phyloP scores from a whole-genome alignment of 345 rosid genomes.

The Viola odorata region DNA sequence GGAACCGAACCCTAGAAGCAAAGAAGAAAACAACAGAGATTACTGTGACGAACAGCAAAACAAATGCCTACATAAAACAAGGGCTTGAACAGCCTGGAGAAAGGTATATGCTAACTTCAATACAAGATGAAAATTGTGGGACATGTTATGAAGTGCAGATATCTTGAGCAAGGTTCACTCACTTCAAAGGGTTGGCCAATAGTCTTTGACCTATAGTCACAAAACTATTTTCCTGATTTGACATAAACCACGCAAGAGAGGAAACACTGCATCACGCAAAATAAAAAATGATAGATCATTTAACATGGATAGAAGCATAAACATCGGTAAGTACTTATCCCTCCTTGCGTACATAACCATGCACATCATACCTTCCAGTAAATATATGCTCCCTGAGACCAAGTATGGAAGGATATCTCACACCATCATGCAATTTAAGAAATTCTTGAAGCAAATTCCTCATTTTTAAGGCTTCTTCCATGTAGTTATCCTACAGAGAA shows the following conservation, averaged over 20 bases:
- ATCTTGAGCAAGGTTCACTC: constrained; percentile 22
- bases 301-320: neutral
- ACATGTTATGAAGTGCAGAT: no score
- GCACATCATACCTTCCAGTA: constrained; percentile 77
- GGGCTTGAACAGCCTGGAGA: neutral
- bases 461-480: constrained; percentile 99
- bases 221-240: constrained; percentile 99
- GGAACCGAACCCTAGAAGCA: constrained; percentile 84
- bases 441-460: constrained; percentile 94
- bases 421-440: constrained; percentile 91
- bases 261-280: constrained; percentile 67
- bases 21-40: neutral
- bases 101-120: neutral
- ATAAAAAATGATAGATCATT: constrained; percentile 5
- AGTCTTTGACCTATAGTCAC: constrained; percentile 97
- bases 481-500: constrained; percentile 74
- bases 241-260: constrained; percentile 99
- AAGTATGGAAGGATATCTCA: constrained; percentile 83
- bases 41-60: neutral
- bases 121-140: no score
- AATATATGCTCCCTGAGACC: constrained; percentile 98
- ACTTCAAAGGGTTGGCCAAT: constrained; percentile 93
- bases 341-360: no score
- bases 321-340: neutral
- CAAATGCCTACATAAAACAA: neutral